These are phyloP conservation scores for Lepidium campestre DNA, from an alignment of 441 rosid species.

Conservation along the genomic window DNA sequence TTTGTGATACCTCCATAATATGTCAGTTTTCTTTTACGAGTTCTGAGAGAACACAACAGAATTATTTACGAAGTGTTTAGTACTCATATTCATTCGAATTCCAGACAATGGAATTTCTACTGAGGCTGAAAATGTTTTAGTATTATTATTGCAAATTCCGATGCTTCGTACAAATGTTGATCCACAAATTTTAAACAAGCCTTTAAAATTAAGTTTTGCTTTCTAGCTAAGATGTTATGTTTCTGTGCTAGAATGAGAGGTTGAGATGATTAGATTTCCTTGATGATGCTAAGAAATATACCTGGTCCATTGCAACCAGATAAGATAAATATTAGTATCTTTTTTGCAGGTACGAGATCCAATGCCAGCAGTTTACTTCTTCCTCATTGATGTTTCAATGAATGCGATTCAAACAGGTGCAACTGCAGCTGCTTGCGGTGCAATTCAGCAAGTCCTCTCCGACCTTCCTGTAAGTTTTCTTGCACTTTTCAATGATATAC, in stretches of 20 bases:
- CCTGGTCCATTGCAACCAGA: background rate
- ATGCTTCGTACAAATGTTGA: background rate
- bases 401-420: slow-evolving; percentile 91
- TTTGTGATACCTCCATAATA: background rate
- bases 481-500: background rate
- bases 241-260: background rate
- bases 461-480: slow-evolving; percentile 81
- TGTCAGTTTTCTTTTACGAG: background rate
- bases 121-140: background rate
- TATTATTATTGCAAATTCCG: background rate
- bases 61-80: background rate
- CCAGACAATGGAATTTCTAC: background rate
- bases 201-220: background rate
- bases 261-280: background rate
- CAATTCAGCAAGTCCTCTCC: slow-evolving; percentile 77
- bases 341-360: slow-evolving; percentile 83
- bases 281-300: background rate
- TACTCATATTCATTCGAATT: background rate
- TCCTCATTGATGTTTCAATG: slow-evolving; percentile 89
- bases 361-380: slow-evolving; percentile 90
- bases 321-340: background rate
- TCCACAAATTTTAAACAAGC: background rate
- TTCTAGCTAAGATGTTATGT: background rate
- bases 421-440: slow-evolving; percentile 95
- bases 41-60: background rate